Evolutionary conservation across 805 yeast species (phyloP), one percentile per base, ranked within the genome.

Genomic region (Maudiozyma pseudohumilis): DNA sequence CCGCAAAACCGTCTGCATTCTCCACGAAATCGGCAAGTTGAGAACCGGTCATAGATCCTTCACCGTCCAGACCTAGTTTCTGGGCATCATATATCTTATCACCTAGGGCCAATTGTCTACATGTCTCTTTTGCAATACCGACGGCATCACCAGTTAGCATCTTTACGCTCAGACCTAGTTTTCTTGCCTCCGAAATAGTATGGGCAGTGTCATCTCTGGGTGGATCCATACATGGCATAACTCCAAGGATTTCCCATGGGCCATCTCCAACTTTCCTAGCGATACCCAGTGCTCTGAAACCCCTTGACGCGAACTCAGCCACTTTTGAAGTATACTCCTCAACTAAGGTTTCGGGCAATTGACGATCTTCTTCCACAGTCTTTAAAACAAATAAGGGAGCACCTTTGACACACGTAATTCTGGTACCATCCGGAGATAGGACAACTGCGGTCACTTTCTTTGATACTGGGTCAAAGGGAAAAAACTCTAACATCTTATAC

Each of bases 101-200:
- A 70, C 96, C 96, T 55, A 87, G 72, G 65, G 96, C 96, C 65
- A 87, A 77, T 75, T 87, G 96, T 69, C 95, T 82, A 70, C 95
- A 85, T 63, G 96, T 87, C 74, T 87, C 96, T 77, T 86, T 83
- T 59, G 96, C 96, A 70, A 87, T 87, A 75, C 95, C 96, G 61
- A 87, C 95, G 66, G 96, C 96, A 72, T 87, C 96, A 78, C 96
- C 96, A 69, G 96, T 87, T 66, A 87, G 77, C 96, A 87, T 87
- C 80, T 87, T 87, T 55, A 87, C 89, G 70, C 92, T 79, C 62
- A 87, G 76, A 77, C 96, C 96, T 61, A 87, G 77, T 52, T 69
- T 60, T 72, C 82, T 79, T 55, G 96, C 96, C 70, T 87, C 96
- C 65, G 72, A 66, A 63, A 87, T 92, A 62, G 96, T 87, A 61